Conservation (phyloP, 2,329 filamentous ascomycete species). For the Colletotrichum viniferum region DNA sequence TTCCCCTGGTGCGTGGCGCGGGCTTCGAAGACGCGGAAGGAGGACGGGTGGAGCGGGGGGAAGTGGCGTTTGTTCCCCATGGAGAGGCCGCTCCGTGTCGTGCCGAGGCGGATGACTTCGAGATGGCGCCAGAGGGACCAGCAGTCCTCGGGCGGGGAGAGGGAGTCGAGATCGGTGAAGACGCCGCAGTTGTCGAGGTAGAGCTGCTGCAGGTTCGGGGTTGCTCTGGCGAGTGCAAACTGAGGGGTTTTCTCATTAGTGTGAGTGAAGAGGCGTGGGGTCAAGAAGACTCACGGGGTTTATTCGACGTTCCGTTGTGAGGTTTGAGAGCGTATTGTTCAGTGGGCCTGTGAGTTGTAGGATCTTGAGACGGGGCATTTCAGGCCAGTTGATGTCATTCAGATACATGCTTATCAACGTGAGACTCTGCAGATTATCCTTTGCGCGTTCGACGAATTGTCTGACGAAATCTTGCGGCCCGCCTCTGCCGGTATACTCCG, state of each 20-base stretch:
- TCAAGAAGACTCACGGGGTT: background rate
- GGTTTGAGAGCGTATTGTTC: background rate
- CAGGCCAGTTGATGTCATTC: constrained; percentile 14
- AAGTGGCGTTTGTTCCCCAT: constrained; percentile 19
- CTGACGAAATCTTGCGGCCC: constrained; percentile 9
- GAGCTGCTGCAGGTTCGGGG: constrained; percentile 17
- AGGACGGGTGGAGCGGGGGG: constrained; percentile 19
- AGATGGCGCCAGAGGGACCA: constrained; percentile 33
- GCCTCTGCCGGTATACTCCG: background rate
- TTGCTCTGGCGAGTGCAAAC: constrained; percentile 14
- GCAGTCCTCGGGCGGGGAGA: constrained; percentile 10
- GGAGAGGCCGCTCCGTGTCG: constrained; percentile 19
- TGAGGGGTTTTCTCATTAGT: background rate
- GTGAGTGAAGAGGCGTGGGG: no score
- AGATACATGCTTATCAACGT: constrained; percentile 6
- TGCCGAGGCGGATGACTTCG: constrained; percentile 31
- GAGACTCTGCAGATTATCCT: background rate
- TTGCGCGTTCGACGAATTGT: constrained; percentile 7
- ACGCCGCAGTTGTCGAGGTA: constrained; percentile 15
- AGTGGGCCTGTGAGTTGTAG: constrained; percentile 12
- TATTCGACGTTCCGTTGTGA: constrained; percentile 8
- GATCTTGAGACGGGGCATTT: constrained; percentile 11
- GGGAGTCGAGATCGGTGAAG: constrained; percentile 14
- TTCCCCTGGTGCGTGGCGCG: constrained; percentile 31
- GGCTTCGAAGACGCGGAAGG: constrained; percentile 29